phyloP scores from a whole-genome alignment of 75 land plant genomes.

The Gnetum montanum region DNA sequence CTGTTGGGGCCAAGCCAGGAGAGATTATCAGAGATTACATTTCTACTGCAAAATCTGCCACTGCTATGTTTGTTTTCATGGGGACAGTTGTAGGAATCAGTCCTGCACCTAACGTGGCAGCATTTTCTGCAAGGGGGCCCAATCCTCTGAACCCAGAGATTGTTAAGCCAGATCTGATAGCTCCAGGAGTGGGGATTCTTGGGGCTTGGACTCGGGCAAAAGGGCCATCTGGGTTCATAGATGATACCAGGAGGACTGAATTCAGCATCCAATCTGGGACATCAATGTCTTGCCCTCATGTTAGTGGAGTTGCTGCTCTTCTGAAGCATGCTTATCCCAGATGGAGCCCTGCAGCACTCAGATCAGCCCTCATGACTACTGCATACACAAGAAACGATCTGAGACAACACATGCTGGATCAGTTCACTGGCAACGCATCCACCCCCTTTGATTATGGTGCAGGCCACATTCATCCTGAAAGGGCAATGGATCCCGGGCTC shows the following conservation, averaged over 20 bases:
- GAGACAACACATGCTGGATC: conserved; percentile 38
- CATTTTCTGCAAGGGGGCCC: conserved; percentile 88
- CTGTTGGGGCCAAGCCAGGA: conserved; percentile 53
- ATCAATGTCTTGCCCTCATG: conserved; percentile 91
- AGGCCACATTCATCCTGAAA: conserved; percentile 49
- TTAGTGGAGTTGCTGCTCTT: conserved; percentile 74
- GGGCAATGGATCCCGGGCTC: conserved; percentile 72
- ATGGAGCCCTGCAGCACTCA: conserved; percentile 72
- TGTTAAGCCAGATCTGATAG: conserved; percentile 86
- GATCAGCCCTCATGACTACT: conserved; percentile 92
- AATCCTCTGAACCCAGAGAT: conserved; percentile 67
- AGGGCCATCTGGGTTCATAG: conserved; percentile 45
- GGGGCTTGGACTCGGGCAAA: conserved; percentile 76
- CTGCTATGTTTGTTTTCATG: conserved; percentile 37
- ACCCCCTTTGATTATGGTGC: conserved; percentile 67
- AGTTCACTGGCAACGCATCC: conserved; percentile 30
- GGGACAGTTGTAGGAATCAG: conserved; percentile 58
- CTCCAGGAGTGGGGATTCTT: conserved; percentile 82
- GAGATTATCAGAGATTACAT: conserved; percentile 41
- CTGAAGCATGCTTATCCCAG: conserved; percentile 65
- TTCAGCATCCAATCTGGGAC: conserved; percentile 88
- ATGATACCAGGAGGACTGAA: conserved; percentile 37
- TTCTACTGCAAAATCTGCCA: conserved; percentile 25
- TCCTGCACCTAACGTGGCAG: conserved; percentile 79
- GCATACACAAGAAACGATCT: conserved; percentile 44